These are phyloP conservation scores for Arthroderma uncinatum DNA, from an alignment of 2,329 filamentous ascomycete species.

Conservation along the genomic window DNA sequence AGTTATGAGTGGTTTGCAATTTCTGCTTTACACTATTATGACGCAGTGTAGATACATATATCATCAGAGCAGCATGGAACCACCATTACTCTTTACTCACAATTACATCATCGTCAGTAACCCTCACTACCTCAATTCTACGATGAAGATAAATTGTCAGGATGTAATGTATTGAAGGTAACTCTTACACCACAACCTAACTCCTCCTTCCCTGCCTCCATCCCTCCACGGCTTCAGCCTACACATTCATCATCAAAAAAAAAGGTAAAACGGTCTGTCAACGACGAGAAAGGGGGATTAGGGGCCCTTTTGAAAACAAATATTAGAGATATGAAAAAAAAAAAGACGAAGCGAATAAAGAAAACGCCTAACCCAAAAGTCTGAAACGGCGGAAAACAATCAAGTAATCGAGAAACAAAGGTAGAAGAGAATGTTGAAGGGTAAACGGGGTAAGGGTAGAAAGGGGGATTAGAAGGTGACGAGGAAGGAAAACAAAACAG, in stretches of 20 bases:
- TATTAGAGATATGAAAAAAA: not conserved
- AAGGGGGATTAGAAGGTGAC: not conserved
- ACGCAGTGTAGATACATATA: too few relatives aligned
- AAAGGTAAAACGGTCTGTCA: not conserved
- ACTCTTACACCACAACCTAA: not conserved
- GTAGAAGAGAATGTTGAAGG: not conserved
- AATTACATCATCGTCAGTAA: too few relatives aligned
- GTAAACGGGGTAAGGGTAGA: not conserved
- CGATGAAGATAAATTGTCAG: not conserved
- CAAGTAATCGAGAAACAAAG: not conserved
- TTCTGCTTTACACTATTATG: too few relatives aligned
- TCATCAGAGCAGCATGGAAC: too few relatives aligned
- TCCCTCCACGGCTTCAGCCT: not conserved
- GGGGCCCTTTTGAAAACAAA: not conserved
- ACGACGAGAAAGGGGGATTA: not conserved
- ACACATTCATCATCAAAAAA: constrained; percentile 1
- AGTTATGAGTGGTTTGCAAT: too few relatives aligned
- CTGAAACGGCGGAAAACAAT: not conserved
- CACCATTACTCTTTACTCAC: too few relatives aligned
- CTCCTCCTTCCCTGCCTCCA: not conserved
- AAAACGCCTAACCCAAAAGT: constrained; percentile 1
- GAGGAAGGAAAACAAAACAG: not conserved
- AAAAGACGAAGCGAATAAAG: not conserved
- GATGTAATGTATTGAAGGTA: not conserved
- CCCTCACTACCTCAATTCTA: too few relatives aligned